Percentiles rank a stretch among this genome's conserved stretches.
Evolutionary conservation across 352 stramenopile genomes (phyloP).

Genomic region (Pythium plurisporium): DNA sequence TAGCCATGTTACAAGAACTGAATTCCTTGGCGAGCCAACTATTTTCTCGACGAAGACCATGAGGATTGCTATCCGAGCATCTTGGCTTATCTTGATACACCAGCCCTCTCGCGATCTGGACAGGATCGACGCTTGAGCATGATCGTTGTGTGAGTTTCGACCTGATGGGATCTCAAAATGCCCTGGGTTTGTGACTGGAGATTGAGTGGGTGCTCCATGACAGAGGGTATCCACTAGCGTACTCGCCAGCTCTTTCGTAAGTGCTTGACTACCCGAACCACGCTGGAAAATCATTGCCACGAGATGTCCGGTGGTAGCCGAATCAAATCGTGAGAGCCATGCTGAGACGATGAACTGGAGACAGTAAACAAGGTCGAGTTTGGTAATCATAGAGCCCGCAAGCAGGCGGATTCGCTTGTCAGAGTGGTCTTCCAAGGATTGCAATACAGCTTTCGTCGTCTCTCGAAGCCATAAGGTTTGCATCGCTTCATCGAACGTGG

Average conservation of each 20-base stretch:
- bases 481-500: background rate
- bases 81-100: background rate
- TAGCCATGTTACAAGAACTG: constrained; percentile 18
- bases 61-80: background rate
- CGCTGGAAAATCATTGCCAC: constrained; percentile 6
- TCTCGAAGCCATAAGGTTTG: constrained; percentile 6
- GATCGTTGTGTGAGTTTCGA: background rate
- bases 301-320: background rate
- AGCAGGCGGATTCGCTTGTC: background rate
- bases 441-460: constrained; percentile 2
- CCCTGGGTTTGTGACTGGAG: background rate
- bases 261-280: background rate
- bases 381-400: constrained; percentile 1
- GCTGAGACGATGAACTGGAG: constrained; percentile 8
- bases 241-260: background rate
- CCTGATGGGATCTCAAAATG: background rate
- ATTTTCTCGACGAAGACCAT: constrained; percentile 1
- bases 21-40: constrained; percentile 17
- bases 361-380: constrained; percentile 4
- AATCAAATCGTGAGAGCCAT: background rate
- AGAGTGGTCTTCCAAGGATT: background rate
- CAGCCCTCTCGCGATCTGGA: constrained; percentile 8
- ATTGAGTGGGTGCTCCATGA: background rate
- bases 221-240: constrained; percentile 6
- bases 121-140: background rate